Evolutionary conservation across 2,329 filamentous ascomycete species (phyloP), one percentile per base, ranked within the genome.

Genomic region (Sarocladiaceae sp.): DNA sequence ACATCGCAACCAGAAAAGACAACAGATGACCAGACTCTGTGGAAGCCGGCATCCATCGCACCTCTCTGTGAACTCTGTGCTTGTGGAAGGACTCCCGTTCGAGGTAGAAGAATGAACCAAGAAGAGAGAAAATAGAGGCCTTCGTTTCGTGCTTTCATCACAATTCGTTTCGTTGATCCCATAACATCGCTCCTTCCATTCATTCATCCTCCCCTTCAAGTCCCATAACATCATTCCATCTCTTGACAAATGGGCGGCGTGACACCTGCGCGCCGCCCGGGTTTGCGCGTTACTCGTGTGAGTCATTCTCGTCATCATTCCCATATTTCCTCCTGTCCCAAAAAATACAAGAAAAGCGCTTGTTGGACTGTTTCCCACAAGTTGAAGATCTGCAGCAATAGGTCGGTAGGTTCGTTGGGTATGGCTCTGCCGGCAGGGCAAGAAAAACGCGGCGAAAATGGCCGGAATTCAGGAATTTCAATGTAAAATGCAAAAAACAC

Each of bases 401-500:
- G 44, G 44, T 33, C 28, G 25, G 17, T 44, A 28, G 40, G 40
- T 25, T 28, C 22, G 23, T 23, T 44, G 22, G 40, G 40, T 44
- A 29, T 33, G 44, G 44, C 44, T 48, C 44, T 48, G 44, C 44
- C 44, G 44, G 44, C 44, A 48, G 31, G 40, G 48, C 37, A 42
- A 29, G 26, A 35, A 23, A 8, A 28, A 29, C 17, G 29, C 33
- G 17, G 26, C 33, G 50, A 25, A 39, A 7, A 42, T 44, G 26
- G 25, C 7, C 39, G 26, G 47, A 35, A 33, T 25, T 17, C 2
- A 33, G 11, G 26, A 55, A 52, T 49, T 31, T 40, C 51, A 33
- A 53, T 52, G 33, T 28, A 49, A 50, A 57, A 55, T 36, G 44
- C 25, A 47, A 50, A 54, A 47, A 56, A 56, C 54, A 53, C 57